Base-by-base conservation (phyloP, 495 filamentous ascomycete species). In the Penicillium crystallinum region DNA sequence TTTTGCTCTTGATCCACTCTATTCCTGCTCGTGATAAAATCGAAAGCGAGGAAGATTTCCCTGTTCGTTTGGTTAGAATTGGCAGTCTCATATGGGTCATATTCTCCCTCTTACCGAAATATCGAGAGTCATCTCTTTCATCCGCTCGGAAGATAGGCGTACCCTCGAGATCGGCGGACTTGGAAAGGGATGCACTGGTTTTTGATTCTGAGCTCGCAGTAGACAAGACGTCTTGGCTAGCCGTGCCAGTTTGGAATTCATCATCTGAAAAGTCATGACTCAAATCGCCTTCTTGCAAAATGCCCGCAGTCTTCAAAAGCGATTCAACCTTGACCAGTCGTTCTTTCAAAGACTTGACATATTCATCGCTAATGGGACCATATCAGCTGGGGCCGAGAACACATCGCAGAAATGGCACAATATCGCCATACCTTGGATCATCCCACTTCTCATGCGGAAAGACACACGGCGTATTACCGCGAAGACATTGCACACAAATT, bases 1-100 rank as follows among this genome's bases (percentile, higher is more conserved):
- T 95, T 72, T 92, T 97, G 52, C 88, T 84, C 58, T 95, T 97
- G 43, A 98, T 91, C 92, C 95, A 98, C 61, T 96, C 87, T 44
- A 98, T 90, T 35, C 93, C 93, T 64, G 92, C 91, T 18, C 89
- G 89, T 2, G 91, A 96, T 67, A 95, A 84, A 52, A 98, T 97
- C 25, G 91, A 96, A 65, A 96, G 88, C 6, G 90, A 90, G 4
- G 90, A 96, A 0, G 90, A 95, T 6, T 89, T 90, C 30, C 92
- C 91, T 96, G 54, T 17, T 18, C 21, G 12, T 25, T 5, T 0
- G 3, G 48, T 51, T n/a, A 45, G 57, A 70, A 59, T 45, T 53
- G 17, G 27, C 30, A 17, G 11, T 34, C 27, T 23, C n/a, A 21
- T 35, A 19, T 9, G 6, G 10, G 15, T 5, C 11, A 31, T 6